Evolutionary conservation across 1,284 basidiomycete species (phyloP), one percentile per base, ranked within the genome.

Genomic region (Melanopsichium pennsylvanicum): DNA sequence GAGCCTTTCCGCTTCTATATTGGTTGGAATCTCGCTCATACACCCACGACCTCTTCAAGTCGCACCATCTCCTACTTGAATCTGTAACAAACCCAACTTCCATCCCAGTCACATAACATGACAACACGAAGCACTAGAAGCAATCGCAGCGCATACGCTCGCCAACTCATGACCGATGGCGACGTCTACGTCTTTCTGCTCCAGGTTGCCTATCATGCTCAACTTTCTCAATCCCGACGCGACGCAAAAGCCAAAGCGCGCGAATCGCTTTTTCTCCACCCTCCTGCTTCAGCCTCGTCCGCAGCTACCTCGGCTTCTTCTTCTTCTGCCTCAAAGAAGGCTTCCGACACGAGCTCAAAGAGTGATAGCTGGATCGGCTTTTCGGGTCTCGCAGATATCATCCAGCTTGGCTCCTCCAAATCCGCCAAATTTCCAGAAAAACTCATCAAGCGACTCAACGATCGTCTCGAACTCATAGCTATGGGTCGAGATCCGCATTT

Each of bases 111-210:
- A 39, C 13, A n/a, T n/a, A n/a, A n/a, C 26, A 75, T 75, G 73
- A 75, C 73, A 9, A 75, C 73, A 1, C 56, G 70, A 38, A 75
- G 73, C 47, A 71, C 68, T 7, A 56, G 41, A 16, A 75, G 72
- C 67, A 60, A 39, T 11, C 46, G 48, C 16, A 64, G 62, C 48
- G 56, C 42, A 23, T 52, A 57, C 21, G 62, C 41, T 12, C 44
- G 45, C 48, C 52, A 62, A 13, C 45, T 45, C 35, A 70, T 79
- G 55, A 74, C 76, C 7, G 78, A 79, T 34, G 76, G 76, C 35
- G 78, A 79, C 19, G 75, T 78, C 39, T 79, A 79, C 38, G 75
- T 77, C 29, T 79, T 72, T 33, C 58, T 78, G 12, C 68, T 79
- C 10, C 78, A 79, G 48, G 68, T 72, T 4, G 74, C 76, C 25